A percentile compares a stretch with the other conserved stretches of the same genome.
These are phyloP conservation scores for Cytospora paraplurivora DNA, from an alignment of 2,329 filamentous ascomycete species.

Conservation along the genomic window DNA sequence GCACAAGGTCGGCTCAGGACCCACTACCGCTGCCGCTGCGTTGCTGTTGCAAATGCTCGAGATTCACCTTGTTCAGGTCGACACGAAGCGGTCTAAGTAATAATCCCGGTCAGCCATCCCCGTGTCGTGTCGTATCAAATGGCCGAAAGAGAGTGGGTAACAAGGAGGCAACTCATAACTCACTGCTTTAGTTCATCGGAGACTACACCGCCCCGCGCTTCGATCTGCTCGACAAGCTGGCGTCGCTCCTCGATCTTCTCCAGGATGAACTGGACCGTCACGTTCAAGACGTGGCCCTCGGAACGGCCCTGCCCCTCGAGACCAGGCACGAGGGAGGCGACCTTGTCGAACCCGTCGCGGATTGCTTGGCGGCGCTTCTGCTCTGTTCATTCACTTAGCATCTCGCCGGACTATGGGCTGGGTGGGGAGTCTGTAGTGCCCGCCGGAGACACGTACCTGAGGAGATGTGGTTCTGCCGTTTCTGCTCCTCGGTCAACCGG, in stretches of 20 bases:
- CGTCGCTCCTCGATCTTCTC: slow-evolving; percentile 61
- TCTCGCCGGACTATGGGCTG: neutral
- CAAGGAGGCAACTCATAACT: neutral
- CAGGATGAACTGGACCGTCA: slow-evolving; percentile 67
- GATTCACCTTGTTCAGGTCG: slow-evolving; percentile 24
- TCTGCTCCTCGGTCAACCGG: slow-evolving; percentile 44
- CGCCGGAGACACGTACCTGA: slow-evolving; percentile 35
- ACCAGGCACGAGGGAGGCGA: slow-evolving; percentile 79
- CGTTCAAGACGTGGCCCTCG: slow-evolving; percentile 79
- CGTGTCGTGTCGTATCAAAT: neutral
- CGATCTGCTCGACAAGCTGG: slow-evolving; percentile 59
- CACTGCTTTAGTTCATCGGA: slow-evolving; percentile 38
- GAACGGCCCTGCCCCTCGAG: slow-evolving; percentile 81
- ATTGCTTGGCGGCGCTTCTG: slow-evolving; percentile 59
- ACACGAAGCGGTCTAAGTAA: slow-evolving; percentile 11
- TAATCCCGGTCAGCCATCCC: neutral
- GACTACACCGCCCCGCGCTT: slow-evolving; percentile 60
- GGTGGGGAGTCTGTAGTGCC: neutral
- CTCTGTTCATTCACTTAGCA: slow-evolving; percentile 32
- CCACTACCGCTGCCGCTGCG: slow-evolving; percentile 12
- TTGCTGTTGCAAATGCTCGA: slow-evolving; percentile 20
- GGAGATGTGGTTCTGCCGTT: slow-evolving; percentile 42
- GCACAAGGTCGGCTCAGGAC: neutral
- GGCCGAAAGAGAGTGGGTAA: neutral
- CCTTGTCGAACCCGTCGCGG: slow-evolving; percentile 77